These are phyloP conservation scores for Alternaria arbusti DNA, from an alignment of 2,329 filamentous ascomycete genomes.

Conservation along the genomic window DNA sequence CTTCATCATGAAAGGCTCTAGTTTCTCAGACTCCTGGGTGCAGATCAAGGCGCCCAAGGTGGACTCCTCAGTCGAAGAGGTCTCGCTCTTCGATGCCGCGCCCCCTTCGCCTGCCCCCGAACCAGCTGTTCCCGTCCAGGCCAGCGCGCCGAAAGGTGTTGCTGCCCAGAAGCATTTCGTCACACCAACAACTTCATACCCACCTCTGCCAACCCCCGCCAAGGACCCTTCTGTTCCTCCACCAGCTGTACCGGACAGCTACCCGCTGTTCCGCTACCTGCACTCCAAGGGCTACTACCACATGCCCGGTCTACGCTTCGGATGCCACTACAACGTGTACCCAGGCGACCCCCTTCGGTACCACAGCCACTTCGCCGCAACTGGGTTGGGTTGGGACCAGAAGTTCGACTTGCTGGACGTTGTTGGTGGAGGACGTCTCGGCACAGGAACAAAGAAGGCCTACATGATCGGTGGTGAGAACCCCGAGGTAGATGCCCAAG, in stretches of 20 bases:
- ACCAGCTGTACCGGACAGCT: slow-evolving; percentile 54
- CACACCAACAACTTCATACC: slow-evolving; percentile 56
- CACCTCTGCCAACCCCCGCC: slow-evolving; percentile 35
- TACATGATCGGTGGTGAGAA: slow-evolving; percentile 80
- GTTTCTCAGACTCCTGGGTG: slow-evolving; percentile 19
- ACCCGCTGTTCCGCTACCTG: slow-evolving; percentile 80
- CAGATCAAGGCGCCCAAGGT: slow-evolving; percentile 11
- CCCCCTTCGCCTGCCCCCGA: slow-evolving; percentile 15
- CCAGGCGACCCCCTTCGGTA: slow-evolving; percentile 94
- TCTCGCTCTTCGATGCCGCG: slow-evolving; percentile 35
- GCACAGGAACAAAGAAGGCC: slow-evolving; percentile 95
- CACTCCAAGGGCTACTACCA: slow-evolving; percentile 83
- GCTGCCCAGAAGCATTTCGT: slow-evolving; percentile 42
- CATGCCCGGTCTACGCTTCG: slow-evolving; percentile 91
- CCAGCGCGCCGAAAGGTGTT: slow-evolving; percentile 16
- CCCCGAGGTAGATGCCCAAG: slow-evolving; percentile 26
- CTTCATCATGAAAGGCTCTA: slow-evolving; percentile 37
- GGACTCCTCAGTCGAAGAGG: slow-evolving; percentile 9
- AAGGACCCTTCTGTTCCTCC: slow-evolving; percentile 29
- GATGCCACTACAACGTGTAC: slow-evolving; percentile 92
- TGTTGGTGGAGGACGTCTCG: slow-evolving; percentile 83
- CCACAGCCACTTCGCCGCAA: slow-evolving; percentile 91
- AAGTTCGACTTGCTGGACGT: slow-evolving; percentile 84
- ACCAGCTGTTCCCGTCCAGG: slow-evolving; percentile 10
- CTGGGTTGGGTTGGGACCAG: slow-evolving; percentile 85